These are phyloP conservation scores for Fusarium lyarnte DNA, from an alignment of 2,329 filamentous ascomycete genomes.

Conservation along the genomic window DNA sequence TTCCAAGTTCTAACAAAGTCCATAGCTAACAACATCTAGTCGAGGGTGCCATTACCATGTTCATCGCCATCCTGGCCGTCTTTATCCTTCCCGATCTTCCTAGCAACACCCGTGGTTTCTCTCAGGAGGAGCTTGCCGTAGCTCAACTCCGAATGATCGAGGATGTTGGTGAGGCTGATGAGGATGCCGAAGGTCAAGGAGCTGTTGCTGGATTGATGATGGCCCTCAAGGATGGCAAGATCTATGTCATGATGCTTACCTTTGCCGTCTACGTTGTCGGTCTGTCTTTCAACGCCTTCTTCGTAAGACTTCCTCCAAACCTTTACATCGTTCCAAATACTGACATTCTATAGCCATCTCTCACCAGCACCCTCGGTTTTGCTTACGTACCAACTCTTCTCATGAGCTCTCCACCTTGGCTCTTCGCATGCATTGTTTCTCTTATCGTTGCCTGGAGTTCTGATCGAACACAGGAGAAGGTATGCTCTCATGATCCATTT, in stretches of 20 bases:
- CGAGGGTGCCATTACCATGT: conserved; percentile 64
- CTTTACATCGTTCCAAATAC: accelerated
- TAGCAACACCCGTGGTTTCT: conserved; percentile 66
- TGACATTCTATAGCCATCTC: conserved; percentile 48
- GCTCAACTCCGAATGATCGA: conserved; percentile 66
- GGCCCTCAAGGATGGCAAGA: conserved; percentile 69
- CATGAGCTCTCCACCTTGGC: conserved; percentile 67
- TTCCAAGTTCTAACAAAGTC: accelerated
- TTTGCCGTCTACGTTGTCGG: conserved; percentile 70
- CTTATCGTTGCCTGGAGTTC: conserved; percentile 65
- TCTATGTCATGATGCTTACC: conserved; percentile 71
- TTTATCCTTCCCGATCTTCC: conserved; percentile 65
- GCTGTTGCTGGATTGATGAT: conserved; percentile 64
- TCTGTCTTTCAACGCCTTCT: conserved; percentile 67
- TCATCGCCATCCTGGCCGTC: conserved; percentile 55
- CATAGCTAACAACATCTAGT: conserved; percentile 37
- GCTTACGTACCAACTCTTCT: conserved; percentile 62
- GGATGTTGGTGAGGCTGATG: conserved; percentile 66
- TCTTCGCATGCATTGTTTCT: conserved; percentile 66
- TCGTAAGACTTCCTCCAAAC: conserved; percentile 41
- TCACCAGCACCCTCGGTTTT: conserved; percentile 65
- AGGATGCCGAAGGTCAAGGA: conserved; percentile 59
- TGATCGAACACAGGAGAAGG: conserved; percentile 63
- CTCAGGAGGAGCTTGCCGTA: conserved; percentile 64
- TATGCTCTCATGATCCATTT: conserved; percentile 38